These are phyloP conservation scores for Lagerstroemia speciosa DNA, from an alignment of 345 rosid species.

Conservation along the genomic window DNA sequence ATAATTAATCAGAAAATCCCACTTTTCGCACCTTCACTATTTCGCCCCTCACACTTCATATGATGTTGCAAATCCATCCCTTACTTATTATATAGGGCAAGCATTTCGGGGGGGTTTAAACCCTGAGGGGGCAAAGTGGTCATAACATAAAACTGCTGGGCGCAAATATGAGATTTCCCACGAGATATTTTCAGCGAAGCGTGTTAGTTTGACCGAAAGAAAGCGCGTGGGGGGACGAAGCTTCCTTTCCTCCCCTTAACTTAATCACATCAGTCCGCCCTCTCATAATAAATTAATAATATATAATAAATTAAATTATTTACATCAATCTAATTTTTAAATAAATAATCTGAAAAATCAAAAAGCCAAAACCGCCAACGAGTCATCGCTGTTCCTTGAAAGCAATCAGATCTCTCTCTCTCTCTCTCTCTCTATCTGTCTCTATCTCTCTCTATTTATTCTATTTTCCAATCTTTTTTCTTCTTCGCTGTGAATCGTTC, in stretches of 20 bases:
- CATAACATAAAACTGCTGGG: too few species aligned
- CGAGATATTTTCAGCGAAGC: too few species aligned
- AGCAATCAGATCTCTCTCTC: not conserved
- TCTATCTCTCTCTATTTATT: too few species aligned
- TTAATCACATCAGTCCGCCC: too few species aligned
- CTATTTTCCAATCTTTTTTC: not conserved
- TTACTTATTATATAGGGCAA: too few species aligned
- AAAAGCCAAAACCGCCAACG: constrained; percentile 8
- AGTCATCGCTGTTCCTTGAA: constrained; percentile 8
- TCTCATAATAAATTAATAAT: too few species aligned
- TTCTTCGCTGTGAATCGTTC: not conserved
- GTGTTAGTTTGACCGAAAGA: not conserved
- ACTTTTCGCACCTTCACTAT: too few species aligned
- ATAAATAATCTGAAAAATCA: not conserved
- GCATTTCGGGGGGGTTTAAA: too few species aligned
- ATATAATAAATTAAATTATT: too few species aligned
- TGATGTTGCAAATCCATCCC: not conserved
- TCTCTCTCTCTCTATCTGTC: too few species aligned
- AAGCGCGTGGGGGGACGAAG: not conserved
- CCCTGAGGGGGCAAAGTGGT: too few species aligned
- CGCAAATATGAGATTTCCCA: not conserved
- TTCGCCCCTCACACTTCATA: not conserved
- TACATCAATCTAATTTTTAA: not conserved
- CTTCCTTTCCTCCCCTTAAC: too few species aligned
- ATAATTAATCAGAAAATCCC: not conserved